These are phyloP conservation scores for Tilletia horrida DNA, from an alignment of 1,284 basidiomycete genomes.

Conservation along the genomic window DNA sequence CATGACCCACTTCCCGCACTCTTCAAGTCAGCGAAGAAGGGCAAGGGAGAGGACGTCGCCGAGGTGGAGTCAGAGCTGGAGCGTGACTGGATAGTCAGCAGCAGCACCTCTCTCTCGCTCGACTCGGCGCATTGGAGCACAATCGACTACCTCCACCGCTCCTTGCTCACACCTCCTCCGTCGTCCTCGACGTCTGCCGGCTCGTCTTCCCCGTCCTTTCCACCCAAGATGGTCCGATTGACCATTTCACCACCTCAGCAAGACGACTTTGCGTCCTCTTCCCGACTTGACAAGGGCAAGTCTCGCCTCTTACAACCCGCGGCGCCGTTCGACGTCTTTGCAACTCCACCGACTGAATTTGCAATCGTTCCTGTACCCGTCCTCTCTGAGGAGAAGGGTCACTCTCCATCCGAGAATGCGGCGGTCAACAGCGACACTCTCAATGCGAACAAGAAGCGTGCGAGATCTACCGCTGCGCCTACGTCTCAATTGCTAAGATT, in stretches of 20 bases:
- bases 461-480: too few relatives aligned
- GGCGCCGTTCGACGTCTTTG: neutral
- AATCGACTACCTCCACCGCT: conserved; percentile 4
- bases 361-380: conserved; percentile 8
- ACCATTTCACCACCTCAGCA: conserved; percentile 1
- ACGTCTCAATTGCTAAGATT: neutral
- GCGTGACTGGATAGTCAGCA: neutral
- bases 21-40: too few relatives aligned
- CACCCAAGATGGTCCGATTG: neutral
- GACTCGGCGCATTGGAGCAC: conserved; percentile 17
- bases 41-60: too few relatives aligned
- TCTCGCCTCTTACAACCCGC: neutral
- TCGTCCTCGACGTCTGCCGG: neutral
- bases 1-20: neutral
- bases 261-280: neutral
- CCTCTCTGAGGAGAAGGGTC: neutral
- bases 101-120: conserved; percentile 8
- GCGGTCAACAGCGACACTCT: too few relatives aligned
- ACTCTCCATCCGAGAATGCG: too few relatives aligned
- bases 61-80: too few relatives aligned
- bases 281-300: neutral
- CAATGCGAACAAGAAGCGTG: too few relatives aligned
- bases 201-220: neutral
- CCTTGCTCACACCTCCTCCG: neutral
- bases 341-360: conserved; percentile 1